These are phyloP conservation scores for Strobilomyces echinocephalus DNA, from an alignment of 768 basidiomycete genomes.

Conservation along the genomic window DNA sequence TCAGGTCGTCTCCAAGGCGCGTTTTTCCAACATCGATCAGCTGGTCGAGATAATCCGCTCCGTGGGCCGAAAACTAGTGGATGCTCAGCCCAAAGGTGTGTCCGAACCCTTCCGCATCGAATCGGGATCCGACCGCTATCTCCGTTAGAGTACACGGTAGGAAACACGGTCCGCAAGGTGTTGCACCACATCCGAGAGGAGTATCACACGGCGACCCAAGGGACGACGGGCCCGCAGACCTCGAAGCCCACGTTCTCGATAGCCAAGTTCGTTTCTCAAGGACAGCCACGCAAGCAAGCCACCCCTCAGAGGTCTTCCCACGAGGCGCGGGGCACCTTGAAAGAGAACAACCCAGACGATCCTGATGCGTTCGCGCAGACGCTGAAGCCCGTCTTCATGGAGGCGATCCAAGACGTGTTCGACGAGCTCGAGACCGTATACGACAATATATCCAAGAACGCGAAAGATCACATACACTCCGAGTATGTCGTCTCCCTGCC, in stretches of 20 bases:
- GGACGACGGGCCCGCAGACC: slow-evolving; percentile 35
- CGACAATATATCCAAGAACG: slow-evolving; percentile 89
- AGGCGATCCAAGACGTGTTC: slow-evolving; percentile 93
- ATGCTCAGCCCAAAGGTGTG: slow-evolving; percentile 93
- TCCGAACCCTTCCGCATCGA: background rate
- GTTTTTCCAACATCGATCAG: slow-evolving; percentile 83
- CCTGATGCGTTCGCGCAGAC: slow-evolving; percentile 72
- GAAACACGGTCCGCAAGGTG: slow-evolving; percentile 90
- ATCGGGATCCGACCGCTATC: slow-evolving; percentile 7
- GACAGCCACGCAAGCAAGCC: slow-evolving; percentile 57
- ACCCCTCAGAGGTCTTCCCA: slow-evolving; percentile 32
- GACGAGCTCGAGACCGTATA: slow-evolving; percentile 96
- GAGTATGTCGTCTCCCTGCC: slow-evolving; percentile 55
- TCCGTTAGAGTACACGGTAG: slow-evolving; percentile 80
- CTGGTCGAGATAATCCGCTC: slow-evolving; percentile 72
- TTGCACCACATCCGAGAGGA: slow-evolving; percentile 94
- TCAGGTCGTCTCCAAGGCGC: slow-evolving; percentile 83
- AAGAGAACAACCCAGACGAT: slow-evolving; percentile 69
- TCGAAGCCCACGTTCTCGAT: slow-evolving; percentile 58
- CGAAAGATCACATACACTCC: slow-evolving; percentile 96
- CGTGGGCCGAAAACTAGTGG: slow-evolving; percentile 76
- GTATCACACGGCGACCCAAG: slow-evolving; percentile 73
- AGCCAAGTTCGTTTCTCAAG: slow-evolving; percentile 76
- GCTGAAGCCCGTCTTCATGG: slow-evolving; percentile 91
- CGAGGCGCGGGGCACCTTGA: slow-evolving; percentile 54